Evolutionary conservation across 164 flowering plant genomes (phyloP), one percentile per base, ranked within the genome.

Genomic region (Saururus chinensis): DNA sequence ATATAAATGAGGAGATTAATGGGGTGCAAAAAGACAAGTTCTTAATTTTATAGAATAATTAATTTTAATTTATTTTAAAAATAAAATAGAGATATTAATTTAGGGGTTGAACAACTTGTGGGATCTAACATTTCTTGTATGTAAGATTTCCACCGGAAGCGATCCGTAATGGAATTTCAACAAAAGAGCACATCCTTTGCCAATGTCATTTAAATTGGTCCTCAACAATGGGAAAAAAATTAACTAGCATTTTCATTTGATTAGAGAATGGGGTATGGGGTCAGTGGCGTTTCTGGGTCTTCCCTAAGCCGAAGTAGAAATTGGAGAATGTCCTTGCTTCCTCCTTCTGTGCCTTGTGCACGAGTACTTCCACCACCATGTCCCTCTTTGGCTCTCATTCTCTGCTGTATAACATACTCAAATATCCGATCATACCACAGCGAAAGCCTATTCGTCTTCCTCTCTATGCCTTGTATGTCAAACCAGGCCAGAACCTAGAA

Each of bases 381-480:
- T 30, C 37, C 37, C 37, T 30, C 37, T 2, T 30, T 30, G 6
- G 37, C 37, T 52, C 30, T 52, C 42, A 51, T 7, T 42, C 56
- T 21, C 16, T 19, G 56, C 24, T 61, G 42, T 17, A 61, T 61
- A 12, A 61, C 40, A 10, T 21, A 13, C n/a, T 61, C 56, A 19
- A 77, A 41, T 16, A 71, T 42, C 11, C 56, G 23, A 1, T 70
- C 74, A 16, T 54, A 26, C 66, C 40, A 20, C 9, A 4, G 4
- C 2, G 35, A 0, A 4, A 64, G 17, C 59, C 56, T 26, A 62
- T 63, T 65, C 51, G 45, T 21, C 11, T 52, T 20, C 57, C 63
- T 64, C 51, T 55, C 76, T 1, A 75, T 22, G 1, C 78, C 78
- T 53, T 75, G 75, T 10, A 75, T 2, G 60, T 75, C 81, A 45